Evolutionary conservation across 2,329 filamentous ascomycete genomes (phyloP), one percentile per base, ranked within the genome.

Genomic region (Elsinoe australis): DNA sequence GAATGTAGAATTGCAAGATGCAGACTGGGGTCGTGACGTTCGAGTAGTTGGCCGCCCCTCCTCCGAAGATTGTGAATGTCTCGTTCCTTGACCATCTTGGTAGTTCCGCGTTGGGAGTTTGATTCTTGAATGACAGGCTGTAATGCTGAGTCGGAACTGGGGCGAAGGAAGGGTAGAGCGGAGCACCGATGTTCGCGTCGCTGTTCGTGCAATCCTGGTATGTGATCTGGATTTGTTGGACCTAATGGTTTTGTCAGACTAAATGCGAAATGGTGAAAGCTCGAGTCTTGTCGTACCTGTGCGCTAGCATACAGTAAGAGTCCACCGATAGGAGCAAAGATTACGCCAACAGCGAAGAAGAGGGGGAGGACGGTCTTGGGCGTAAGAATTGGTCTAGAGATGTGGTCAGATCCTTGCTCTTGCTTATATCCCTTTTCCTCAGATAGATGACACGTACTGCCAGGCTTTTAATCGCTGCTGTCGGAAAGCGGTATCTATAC

Each of bases 401-500:
- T 56, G 47, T 56, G 53, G 57, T 65, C 74, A 60, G 74, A 71
- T 57, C 53, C n/a, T 12, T 17, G 14, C 12, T 15, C 22, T 41
- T 19, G 3, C 15, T 12, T 32, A 21, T 15, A 14, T 18, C 12
- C 26, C 6, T 29, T 6, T 29, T 3, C 9, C 24, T 32, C 28
- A 9, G 38, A 29, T 19, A 28, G 33, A n/a, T 39, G 44, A 28
- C 26, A 78, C 87, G 69, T 74, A 94, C 84, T 98, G 92, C 92
- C 92, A 98, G 72, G 92, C 92, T 71, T 96, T 95, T 67, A 98
- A 71, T 64, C 92, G 82, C 69, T 98, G 92, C 66, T 98, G 92
- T 59, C 92, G 80, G 65, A 96, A 98, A 8, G 92, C 92, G 51
- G 90, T 96, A 71, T 96, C 87, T 94, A 61, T 56, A 49, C 47